Percentiles rank a stretch among this genome's conserved stretches.
Evolutionary conservation across 352 stramenopile genomes (phyloP).

Genomic region (Phytophthora pinifolia): DNA sequence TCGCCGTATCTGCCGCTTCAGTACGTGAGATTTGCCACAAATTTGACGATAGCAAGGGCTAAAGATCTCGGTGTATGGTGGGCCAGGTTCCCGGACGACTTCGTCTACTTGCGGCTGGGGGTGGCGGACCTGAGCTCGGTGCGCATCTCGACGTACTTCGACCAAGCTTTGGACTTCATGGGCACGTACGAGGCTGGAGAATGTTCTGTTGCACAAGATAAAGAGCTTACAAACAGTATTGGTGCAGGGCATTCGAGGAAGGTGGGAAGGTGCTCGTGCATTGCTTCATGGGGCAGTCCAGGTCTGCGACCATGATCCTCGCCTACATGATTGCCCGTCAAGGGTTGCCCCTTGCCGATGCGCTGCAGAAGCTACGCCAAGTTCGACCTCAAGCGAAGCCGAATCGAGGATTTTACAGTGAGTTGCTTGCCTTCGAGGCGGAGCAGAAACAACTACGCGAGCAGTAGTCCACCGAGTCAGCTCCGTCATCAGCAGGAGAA

Average conservation of each 20-base stretch:
- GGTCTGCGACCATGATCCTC: slow-evolving; percentile 67
- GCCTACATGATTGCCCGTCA: slow-evolving; percentile 57
- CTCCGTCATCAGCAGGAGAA: too few species aligned
- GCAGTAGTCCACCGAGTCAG: background rate
- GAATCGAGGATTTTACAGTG: slow-evolving; percentile 64
- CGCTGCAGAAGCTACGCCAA: slow-evolving; percentile 40
- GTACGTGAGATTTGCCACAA: slow-evolving; percentile 28
- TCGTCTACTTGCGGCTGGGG: slow-evolving; percentile 55
- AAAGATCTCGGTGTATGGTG: too few species aligned
- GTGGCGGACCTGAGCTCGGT: slow-evolving; percentile 47
- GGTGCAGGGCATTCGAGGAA: slow-evolving; percentile 35
- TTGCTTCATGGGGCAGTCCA: slow-evolving; percentile 70
- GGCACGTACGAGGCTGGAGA: slow-evolving; percentile 34
- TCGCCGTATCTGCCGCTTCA: slow-evolving; percentile 40
- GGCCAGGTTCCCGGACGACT: slow-evolving; percentile 47
- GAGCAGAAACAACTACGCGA: slow-evolving; percentile 19
- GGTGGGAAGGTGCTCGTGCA: slow-evolving; percentile 74
- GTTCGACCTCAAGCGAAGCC: slow-evolving; percentile 60
- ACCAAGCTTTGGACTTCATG: slow-evolving; percentile 57
- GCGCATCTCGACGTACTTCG: slow-evolving; percentile 48
- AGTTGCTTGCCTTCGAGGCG: slow-evolving; percentile 47
- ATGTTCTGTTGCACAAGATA: background rate
- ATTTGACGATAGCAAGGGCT: too few species aligned
- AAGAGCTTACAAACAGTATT: background rate
- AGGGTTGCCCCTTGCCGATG: slow-evolving; percentile 36